Evolutionary conservation across 1,284 basidiomycete genomes (phyloP), one percentile per base, ranked within the genome.

Genomic region (Rugiboletus extremiorientalis): DNA sequence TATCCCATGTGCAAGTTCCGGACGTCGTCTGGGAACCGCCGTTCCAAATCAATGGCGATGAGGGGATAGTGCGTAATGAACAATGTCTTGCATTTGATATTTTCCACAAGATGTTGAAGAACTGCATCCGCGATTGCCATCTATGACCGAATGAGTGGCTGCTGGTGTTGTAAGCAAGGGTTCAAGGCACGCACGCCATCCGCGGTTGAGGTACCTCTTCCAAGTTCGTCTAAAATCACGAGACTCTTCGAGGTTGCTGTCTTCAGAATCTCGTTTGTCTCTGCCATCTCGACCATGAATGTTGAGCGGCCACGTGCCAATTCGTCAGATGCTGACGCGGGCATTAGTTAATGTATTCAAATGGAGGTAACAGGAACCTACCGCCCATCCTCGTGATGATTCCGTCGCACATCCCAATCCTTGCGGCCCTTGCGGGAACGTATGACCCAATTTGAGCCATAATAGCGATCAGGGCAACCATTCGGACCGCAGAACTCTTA

Each of bases 221-320:
- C 89, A n/a, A 91, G 80, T 66, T 91, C 89, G 65, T 98, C 95
- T 4, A 97, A 77, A 46, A 98, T 89, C 14, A 97, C 91, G 9
- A 96, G 78, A 52, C 90, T 91, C 41, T 79, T 80, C 15, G 79
- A 72, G 0, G 91, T 91, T 1, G 91, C 88, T 18, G 84, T 79
- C 40, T 84, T 81, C 20, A 98, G 74, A 55, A 98, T 96, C 62
- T 97, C 92, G 64, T 89, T 91, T 0, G 96, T 98, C 72, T 98
- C 96, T 11, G 88, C 82, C 77, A 98, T 89, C 74, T 99, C 96
- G 1, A 97, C 91, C 94, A 97, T 95, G 68, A 96, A 96, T 0
- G 95, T 98, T 3, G 91, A 94, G 25, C 92, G 85, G 0, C 93
- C 93, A 36, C 88, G 79, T 3, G 86, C 83, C 34, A 98, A 74